Conservation (phyloP, 495 filamentous ascomycete species). For the Annulohypoxylon maeteangense region DNA sequence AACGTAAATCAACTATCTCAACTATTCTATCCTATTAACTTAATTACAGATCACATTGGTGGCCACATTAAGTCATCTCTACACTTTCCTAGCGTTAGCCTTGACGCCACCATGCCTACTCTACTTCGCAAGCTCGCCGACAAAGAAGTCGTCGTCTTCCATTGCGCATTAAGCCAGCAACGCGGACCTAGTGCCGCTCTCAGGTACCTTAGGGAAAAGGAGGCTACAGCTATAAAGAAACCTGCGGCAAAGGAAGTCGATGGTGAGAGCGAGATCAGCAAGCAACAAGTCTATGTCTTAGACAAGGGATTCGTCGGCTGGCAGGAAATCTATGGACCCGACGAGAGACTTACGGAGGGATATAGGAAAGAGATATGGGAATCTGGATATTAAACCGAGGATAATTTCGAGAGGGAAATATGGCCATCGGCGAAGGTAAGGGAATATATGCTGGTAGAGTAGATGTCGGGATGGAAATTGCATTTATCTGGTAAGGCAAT, state of each 20-base stretch:
- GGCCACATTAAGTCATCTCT: conserved; percentile 85
- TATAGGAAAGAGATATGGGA: conserved; percentile 90
- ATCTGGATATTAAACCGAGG: conserved; percentile 48
- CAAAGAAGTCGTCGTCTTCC: conserved; percentile 89
- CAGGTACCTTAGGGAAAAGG: conserved; percentile 72
- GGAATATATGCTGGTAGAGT: neutral
- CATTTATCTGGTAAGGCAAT: neutral
- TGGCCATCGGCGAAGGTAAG: too few species aligned
- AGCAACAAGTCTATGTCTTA: conserved; percentile 78
- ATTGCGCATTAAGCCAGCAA: conserved; percentile 94
- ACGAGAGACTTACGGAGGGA: conserved; percentile 83
- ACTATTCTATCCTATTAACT: neutral
- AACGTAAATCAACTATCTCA: neutral
- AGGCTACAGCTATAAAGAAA: conserved; percentile 46
- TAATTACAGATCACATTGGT: conserved; percentile 81
- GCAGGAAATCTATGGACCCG: conserved; percentile 87
- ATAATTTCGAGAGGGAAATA: neutral
- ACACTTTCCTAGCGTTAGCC: conserved; percentile 76
- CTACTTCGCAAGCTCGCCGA: conserved; percentile 80
- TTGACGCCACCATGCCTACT: conserved; percentile 81
- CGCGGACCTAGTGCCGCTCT: conserved; percentile 78
- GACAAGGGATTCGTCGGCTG: conserved; percentile 90
- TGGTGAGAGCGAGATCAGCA: conserved; percentile 35
- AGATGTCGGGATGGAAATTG: neutral
- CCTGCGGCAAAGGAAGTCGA: conserved; percentile 19